Base-by-base conservation (phyloP, 495 filamentous ascomycete genomes). In the Saxispiralis lemnorum region DNA sequence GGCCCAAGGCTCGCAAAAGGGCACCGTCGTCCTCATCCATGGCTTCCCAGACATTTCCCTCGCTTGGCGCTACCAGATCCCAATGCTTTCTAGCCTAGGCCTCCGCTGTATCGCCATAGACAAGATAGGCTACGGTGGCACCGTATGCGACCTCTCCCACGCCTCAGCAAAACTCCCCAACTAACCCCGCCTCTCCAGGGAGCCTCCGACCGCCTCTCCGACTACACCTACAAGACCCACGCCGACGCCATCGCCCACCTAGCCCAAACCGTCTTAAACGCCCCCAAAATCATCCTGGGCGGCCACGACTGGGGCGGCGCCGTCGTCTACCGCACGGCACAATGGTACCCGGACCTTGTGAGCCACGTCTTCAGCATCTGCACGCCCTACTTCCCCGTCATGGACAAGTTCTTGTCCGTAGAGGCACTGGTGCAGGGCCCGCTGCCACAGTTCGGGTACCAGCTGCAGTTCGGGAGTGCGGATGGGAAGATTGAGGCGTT, bases 31-130 rank as follows among this genome's bases (percentile, higher is more conserved):
- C 28, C 49, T 57, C n/a, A 63, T 78, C 45, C 75, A 79, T 59
- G 75, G 75, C 44, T 82, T 66, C 56, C 75, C 81, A 1, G 80
- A 87, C 58, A 50, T 81, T 19, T 72, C 71, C 15, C 68, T 78
- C 53, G 76, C 70, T 59, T 87, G 84, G 83, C 74, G 85, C 41
- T 75, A 78, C 60, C 81, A 92, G 58, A 84, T 95, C 54, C 83
- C 83, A 7, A 63, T 73, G 58, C 65, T 92, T n/a, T 48, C 80
- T 3, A 64, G 74, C 12, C 62, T 75, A 55, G 76, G 76, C 7
- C 66, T 84, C 37, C 68, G 76, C 32, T 78, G 89, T 31, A 70
- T 92, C 33, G 79, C 72, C 12, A 80, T 83, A 2, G 82, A 92
- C 56, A 71, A 82, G 62, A 71, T 92, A 37, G 84, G 85, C 44